Evolutionary conservation across 352 stramenopile genomes (phyloP).

Genomic region (Globisporangium cederbergense): DNA sequence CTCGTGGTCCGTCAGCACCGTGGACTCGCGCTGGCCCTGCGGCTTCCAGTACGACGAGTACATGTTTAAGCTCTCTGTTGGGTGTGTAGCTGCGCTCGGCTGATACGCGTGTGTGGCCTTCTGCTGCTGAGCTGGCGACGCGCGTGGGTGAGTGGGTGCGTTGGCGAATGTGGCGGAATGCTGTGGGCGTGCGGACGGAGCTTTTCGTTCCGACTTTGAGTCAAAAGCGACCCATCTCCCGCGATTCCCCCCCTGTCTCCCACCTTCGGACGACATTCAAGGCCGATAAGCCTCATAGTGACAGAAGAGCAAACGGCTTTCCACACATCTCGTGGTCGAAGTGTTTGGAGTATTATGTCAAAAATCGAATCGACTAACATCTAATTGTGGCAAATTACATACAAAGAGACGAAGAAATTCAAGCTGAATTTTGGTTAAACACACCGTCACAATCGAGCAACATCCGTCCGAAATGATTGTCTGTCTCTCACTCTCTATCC

Average conservation of each 20-base stretch:
- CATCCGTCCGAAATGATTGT: constrained; percentile 2
- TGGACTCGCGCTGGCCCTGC: constrained; percentile 66
- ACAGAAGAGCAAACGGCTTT: too few species aligned
- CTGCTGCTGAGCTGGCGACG: neutral
- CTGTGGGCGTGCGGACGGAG: neutral
- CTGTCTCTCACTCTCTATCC: constrained; percentile 12
- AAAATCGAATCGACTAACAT: neutral
- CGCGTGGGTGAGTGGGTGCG: neutral
- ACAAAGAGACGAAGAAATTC: neutral
- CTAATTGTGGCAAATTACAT: neutral
- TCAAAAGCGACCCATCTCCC: constrained; percentile 4
- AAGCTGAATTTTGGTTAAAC: neutral
- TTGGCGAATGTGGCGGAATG: too few species aligned
- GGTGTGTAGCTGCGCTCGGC: neutral
- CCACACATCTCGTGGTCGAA: too few species aligned
- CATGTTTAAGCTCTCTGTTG: constrained; percentile 30
- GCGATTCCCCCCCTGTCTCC: neutral
- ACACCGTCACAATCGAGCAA: constrained; percentile 10
- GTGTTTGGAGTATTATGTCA: too few species aligned
- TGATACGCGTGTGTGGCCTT: constrained; percentile 3
- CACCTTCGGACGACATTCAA: constrained; percentile 5
- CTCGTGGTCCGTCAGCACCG: constrained; percentile 78
- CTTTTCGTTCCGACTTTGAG: constrained; percentile 8
- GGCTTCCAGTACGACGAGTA: constrained; percentile 88
- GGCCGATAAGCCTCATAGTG: neutral